Evolutionary conservation across 1,139 yeast species (phyloP), one percentile per base, ranked within the genome.

Genomic region (Nematodospora anomalae): DNA sequence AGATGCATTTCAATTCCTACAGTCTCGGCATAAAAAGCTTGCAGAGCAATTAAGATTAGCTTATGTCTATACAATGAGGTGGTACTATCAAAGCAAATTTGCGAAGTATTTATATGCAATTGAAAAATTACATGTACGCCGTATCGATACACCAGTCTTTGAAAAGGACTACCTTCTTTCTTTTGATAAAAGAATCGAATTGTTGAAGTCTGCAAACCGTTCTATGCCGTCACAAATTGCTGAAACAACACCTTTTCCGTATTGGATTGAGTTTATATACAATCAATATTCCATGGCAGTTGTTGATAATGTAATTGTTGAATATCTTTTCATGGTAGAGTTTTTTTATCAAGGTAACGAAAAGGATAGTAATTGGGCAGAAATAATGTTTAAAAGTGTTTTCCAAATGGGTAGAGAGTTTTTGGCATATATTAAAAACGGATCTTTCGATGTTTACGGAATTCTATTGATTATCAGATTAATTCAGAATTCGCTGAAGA

Each of bases 211-310:
- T 3, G 38, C 41, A 4, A 49, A 42, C 7, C 38, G 53, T 3
- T 89, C 86, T 0, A 80, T 89, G 61, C 80, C 88, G 4, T 86
- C 94, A 0, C 94, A 85, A 53, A 84, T 87, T 26, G 96, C 96
- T 0, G 96, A 88, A 57, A 76, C 83, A 8, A 80, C 81, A 26
- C 81, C 81, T 3, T 69, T 76, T 46, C 66, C 75, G 7, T 81
- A 81, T 51, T 79, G 83, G 76, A 64, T 84, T 40, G 96, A 89
- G 52, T 76, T 77, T 41, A 80, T 85, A 0, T 87, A 80, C 57
- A 69, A 83, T 40, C 86, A 85, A 50, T 79, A 88, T 64, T 80
- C 82, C 43, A 60, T 81, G 26, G 92, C 95, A 0, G 56, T 89
- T 6, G 59, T 83, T 20, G 96, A 88, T 53, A 89, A 88, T 57